These are phyloP conservation scores for Kickxella alabastrina DNA, from an alignment of 192 early-diverging fungal genomes.

Conservation along the genomic window DNA sequence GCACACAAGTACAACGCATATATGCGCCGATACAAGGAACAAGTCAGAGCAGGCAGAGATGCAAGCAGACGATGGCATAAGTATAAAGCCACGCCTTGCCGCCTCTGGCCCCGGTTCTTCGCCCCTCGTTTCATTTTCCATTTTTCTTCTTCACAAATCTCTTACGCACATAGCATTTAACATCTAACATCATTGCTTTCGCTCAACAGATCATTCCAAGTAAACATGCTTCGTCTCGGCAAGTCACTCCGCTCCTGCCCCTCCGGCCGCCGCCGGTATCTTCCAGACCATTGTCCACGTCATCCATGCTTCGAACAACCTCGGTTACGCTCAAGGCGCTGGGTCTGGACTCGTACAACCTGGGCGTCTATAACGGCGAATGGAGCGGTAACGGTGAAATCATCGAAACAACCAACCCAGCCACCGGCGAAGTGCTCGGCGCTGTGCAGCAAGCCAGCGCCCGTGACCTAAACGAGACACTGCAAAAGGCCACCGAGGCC, in stretches of 20 bases:
- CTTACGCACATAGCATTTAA: no score
- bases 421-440: constrained; percentile 82
- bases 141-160: no score
- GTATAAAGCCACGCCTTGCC: no score
- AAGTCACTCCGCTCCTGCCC: no score
- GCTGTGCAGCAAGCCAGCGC: constrained; percentile 64
- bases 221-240: background rate
- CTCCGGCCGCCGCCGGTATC: background rate
- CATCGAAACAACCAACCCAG: constrained; percentile 64
- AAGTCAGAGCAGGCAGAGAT: no score
- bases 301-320: constrained; percentile 11
- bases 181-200: no score
- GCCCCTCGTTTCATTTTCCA: no score
- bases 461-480: constrained; percentile 59
- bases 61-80: no score
- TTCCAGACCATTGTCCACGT: constrained; percentile 13
- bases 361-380: constrained; percentile 72
- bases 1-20: no score
- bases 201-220: no score
- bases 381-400: constrained; percentile 66
- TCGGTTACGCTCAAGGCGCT: constrained; percentile 53
- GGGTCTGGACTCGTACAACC: constrained; percentile 63
- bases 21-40: no score
- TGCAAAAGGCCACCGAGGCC: constrained; percentile 61
- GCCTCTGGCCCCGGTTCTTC: no score